These are phyloP conservation scores for Escovopsis sp. DNA, from an alignment of 2,329 filamentous ascomycete species.

Conservation along the genomic window DNA sequence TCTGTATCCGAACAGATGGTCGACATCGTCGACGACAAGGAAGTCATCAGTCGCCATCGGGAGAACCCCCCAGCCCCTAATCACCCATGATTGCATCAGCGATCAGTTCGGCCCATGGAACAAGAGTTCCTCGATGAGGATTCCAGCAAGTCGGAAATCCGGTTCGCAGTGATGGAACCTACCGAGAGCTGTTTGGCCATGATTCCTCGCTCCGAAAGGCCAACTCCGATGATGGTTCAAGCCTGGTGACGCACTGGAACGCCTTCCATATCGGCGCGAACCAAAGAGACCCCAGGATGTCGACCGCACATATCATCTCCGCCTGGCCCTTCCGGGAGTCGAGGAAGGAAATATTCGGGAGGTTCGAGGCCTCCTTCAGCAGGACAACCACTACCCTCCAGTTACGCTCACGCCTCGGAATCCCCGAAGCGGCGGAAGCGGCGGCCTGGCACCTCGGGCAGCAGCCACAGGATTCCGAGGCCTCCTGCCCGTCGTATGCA, in stretches of 20 bases:
- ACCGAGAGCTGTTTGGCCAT: constrained; percentile 15
- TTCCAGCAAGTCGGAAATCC: too few relatives aligned
- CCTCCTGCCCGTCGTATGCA: not conserved
- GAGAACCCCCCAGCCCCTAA: constrained; percentile 35
- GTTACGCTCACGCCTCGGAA: constrained; percentile 28
- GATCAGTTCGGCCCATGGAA: not conserved
- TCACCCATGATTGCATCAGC: not conserved
- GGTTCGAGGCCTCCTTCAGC: constrained; percentile 26
- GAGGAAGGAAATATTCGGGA: constrained; percentile 39
- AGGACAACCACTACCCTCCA: constrained; percentile 36
- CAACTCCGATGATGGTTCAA: constrained; percentile 8
- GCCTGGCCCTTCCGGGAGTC: constrained; percentile 32
- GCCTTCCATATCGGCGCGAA: constrained; percentile 37
- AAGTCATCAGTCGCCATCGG: constrained; percentile 31
- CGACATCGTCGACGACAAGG: constrained; percentile 18
- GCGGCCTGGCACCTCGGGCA: constrained; percentile 4
- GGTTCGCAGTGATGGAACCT: constrained; percentile 4
- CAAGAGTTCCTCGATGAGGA: not conserved
- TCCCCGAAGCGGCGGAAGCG: constrained; percentile 18
- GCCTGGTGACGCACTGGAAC: constrained; percentile 12
- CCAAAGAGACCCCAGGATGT: constrained; percentile 35
- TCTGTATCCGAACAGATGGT: constrained; percentile 19
- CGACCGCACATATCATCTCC: constrained; percentile 34
- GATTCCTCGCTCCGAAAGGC: constrained; percentile 17
- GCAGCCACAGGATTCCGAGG: constrained; percentile 4